Evolutionary conservation across 2,329 filamentous ascomycete species (phyloP).

Genomic region (Fusarium graminum): DNA sequence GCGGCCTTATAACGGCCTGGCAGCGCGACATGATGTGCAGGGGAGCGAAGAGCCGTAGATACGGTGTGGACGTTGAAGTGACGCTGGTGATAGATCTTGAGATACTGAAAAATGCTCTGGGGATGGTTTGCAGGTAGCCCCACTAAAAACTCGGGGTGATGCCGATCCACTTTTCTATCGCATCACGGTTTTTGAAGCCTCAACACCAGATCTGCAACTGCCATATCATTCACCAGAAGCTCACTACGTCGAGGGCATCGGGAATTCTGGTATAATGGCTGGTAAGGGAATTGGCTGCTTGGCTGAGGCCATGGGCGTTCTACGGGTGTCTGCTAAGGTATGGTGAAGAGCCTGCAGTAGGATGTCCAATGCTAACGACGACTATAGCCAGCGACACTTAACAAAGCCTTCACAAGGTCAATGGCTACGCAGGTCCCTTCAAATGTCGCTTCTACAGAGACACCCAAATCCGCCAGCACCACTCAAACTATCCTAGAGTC

Average conservation of each 20-base stretch:
- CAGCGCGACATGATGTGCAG: slow-evolving; percentile 67
- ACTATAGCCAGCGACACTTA: slow-evolving; percentile 52
- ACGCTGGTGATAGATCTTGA: slow-evolving; percentile 26
- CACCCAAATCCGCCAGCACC: slow-evolving; percentile 36
- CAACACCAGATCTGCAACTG: slow-evolving; percentile 15
- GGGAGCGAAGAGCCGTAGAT: slow-evolving; percentile 24
- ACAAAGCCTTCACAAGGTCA: slow-evolving; percentile 63
- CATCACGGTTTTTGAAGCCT: slow-evolving; percentile 49
- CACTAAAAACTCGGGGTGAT: slow-evolving; percentile 50
- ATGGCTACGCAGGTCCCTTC: slow-evolving; percentile 67
- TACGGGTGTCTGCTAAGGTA: slow-evolving; percentile 62
- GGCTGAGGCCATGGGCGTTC: slow-evolving; percentile 64
- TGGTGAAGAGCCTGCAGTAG: slow-evolving; percentile 37
- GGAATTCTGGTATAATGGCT: slow-evolving; percentile 54
- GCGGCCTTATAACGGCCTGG: slow-evolving; percentile 69
- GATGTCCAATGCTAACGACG: slow-evolving; percentile 21
- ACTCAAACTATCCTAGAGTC: slow-evolving; percentile 55
- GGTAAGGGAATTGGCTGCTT: slow-evolving; percentile 64
- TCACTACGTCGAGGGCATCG: slow-evolving; percentile 1
- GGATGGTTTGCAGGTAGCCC: slow-evolving; percentile 37
- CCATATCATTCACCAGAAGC: slow-evolving; percentile 24
- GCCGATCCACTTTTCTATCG: slow-evolving; percentile 48
- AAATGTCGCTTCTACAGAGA: slow-evolving; percentile 54
- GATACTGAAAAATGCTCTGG: slow-evolving; percentile 51
- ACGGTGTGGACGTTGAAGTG: slow-evolving; percentile 24